These are phyloP conservation scores for Fraxinus xanthoxyloides DNA, from an alignment of 305 asterid genomes.

Conservation along the genomic window DNA sequence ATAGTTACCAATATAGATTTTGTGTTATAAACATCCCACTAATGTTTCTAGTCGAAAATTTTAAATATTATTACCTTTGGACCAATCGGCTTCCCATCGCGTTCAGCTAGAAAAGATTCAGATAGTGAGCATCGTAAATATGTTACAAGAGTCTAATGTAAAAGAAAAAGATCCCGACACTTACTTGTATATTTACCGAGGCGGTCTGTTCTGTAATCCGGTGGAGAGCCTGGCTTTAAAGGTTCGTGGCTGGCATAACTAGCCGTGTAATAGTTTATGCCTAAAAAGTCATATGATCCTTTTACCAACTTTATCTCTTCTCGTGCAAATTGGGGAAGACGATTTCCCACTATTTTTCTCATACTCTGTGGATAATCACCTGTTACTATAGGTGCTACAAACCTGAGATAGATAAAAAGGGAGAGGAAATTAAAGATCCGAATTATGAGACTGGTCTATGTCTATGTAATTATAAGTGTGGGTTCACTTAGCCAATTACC, in stretches of 20 bases:
- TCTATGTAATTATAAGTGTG: neutral
- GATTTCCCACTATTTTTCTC: constrained; percentile 26
- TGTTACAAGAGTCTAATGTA: neutral
- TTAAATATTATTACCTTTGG: constrained; percentile 18
- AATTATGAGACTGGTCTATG: neutral
- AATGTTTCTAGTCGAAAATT: too few species aligned
- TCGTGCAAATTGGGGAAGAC: constrained; percentile 32
- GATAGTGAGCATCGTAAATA: neutral
- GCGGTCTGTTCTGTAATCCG: constrained; percentile 32
- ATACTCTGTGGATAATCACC: constrained; percentile 44
- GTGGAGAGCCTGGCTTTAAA: constrained; percentile 27
- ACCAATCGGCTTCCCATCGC: constrained; percentile 42
- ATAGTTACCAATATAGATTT: too few species aligned
- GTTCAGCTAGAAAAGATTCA: constrained; percentile 23
- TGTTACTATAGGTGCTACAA: constrained; percentile 37
- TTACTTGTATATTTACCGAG: constrained; percentile 28
- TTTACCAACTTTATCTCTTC: constrained; percentile 33
- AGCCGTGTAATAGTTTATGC: constrained; percentile 50
- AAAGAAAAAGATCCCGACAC: neutral
- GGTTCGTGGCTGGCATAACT: constrained; percentile 33
- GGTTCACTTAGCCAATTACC: constrained; percentile 20
- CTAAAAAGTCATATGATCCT: constrained; percentile 46
- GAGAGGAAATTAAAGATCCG: neutral
- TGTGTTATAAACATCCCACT: too few species aligned
- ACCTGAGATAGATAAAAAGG: constrained; percentile 28